Evolutionary conservation across 306 rosid genomes (phyloP).

Genomic region (Quercus alba): DNA sequence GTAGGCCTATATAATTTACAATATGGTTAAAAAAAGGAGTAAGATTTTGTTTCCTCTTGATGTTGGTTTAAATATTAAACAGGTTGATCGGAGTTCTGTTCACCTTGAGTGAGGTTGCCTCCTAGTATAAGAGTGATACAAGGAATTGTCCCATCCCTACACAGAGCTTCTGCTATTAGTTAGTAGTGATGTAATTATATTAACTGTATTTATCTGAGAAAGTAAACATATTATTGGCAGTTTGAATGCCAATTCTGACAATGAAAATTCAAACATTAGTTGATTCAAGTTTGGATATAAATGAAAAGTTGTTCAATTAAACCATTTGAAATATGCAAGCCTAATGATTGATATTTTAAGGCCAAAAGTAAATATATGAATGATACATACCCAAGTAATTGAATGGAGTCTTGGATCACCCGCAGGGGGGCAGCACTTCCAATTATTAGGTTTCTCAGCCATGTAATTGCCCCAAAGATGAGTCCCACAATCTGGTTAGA

Average conservation of each 20-base stretch:
- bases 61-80: neutral
- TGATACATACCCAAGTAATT: conserved; percentile 61
- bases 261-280: neutral
- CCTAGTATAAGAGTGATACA: conserved; percentile 85
- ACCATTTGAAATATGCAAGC: too few species aligned
- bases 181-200: neutral
- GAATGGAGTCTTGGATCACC: conserved; percentile 60
- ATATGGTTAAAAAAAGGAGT: neutral
- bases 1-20: conserved; percentile 41
- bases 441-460: conserved; percentile 57
- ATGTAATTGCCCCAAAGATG: conserved; percentile 56
- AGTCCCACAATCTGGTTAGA: conserved; percentile 71
- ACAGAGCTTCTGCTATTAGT: conserved; percentile 13
- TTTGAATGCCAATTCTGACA: neutral
- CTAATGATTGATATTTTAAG: too few species aligned
- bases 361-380: neutral
- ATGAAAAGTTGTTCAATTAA: too few species aligned
- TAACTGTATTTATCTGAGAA: too few species aligned
- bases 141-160: conserved; percentile 84
- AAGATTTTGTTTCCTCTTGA: neutral
- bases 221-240: neutral
- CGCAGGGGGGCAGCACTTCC: conserved; percentile 70
- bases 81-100: neutral
- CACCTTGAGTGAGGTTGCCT: conserved; percentile 85
- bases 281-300: neutral